These are phyloP conservation scores for Corinectria fuckeliana DNA, from an alignment of 2,329 filamentous ascomycete genomes.

Conservation along the genomic window DNA sequence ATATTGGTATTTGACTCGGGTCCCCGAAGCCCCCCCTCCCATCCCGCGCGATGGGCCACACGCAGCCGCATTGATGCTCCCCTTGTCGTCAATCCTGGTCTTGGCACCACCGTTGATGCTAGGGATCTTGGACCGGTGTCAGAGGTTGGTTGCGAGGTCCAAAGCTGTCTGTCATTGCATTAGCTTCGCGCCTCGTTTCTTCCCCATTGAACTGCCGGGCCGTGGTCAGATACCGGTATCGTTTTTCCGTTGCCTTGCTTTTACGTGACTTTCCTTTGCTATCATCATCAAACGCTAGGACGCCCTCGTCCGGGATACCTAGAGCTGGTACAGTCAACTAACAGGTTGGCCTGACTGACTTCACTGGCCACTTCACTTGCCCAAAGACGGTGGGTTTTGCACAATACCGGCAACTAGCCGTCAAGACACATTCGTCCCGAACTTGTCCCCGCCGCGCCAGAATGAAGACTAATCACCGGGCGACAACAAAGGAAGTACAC, in stretches of 20 bases:
- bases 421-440: slow-evolving; percentile 7
- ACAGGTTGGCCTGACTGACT: neutral
- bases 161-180: slow-evolving; percentile 15
- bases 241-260: neutral
- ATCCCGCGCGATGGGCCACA: neutral
- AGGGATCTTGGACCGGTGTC: slow-evolving; percentile 8
- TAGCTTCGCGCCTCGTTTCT: neutral
- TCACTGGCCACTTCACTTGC: neutral
- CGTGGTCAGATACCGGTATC: neutral
- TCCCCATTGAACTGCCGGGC: slow-evolving; percentile 15
- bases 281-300: neutral
- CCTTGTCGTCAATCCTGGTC: neutral
- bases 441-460: slow-evolving; percentile 1
- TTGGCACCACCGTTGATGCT: slow-evolving; percentile 15
- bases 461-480: slow-evolving; percentile 1
- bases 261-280: neutral
- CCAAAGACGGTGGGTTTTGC: slow-evolving; percentile 1
- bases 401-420: slow-evolving; percentile 11
- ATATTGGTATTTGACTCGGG: slow-evolving; percentile 6
- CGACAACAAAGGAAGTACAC: neutral
- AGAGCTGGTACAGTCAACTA: neutral
- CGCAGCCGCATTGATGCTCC: neutral
- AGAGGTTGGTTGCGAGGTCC: slow-evolving; percentile 1
- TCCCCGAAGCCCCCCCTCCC: neutral
- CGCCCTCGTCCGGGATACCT: neutral